Conservation (phyloP, 1,139 yeast genomes). For the Casaregolazyma suthepensis region DNA sequence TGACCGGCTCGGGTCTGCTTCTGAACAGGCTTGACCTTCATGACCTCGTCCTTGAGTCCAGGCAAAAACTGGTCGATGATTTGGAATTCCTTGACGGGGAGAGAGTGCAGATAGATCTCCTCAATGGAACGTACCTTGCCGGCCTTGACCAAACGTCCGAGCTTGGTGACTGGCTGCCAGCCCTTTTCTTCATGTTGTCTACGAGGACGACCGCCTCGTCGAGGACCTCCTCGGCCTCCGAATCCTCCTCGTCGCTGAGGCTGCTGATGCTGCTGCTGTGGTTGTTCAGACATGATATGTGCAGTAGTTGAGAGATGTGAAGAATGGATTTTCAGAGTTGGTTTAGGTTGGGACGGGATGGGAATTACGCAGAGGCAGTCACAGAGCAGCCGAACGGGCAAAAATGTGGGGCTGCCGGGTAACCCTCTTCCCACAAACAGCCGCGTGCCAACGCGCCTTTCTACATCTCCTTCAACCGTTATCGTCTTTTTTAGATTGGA, state of each 20-base stretch:
- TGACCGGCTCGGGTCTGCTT: constrained; percentile 99
- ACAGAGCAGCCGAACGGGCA: constrained; percentile 1
- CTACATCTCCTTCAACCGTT: neutral
- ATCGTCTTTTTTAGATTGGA: neutral
- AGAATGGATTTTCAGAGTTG: neutral
- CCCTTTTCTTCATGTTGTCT: constrained; percentile 89
- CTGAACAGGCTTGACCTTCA: constrained; percentile 99
- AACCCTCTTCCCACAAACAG: neutral
- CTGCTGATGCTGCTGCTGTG: constrained; percentile 13
- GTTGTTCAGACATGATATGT: constrained; percentile 12
- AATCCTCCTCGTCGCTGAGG: constrained; percentile 23
- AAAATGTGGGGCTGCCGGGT: neutral
- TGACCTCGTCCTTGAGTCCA: constrained; percentile 94
- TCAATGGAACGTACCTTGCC: constrained; percentile 95
- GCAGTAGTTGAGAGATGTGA: neutral
- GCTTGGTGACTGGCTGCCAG: constrained; percentile 99
- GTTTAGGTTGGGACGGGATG: neutral
- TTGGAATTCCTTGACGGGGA: constrained; percentile 99
- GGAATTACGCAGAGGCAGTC: constrained; percentile 11
- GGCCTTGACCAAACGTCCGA: constrained; percentile 99
- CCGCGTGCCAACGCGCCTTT: neutral
- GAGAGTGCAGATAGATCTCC: constrained; percentile 98
- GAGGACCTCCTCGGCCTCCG: constrained; percentile 50
- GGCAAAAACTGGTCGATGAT: constrained; percentile 96
- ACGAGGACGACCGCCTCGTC: constrained; percentile 54